Evolutionary conservation across 306 rosid genomes (phyloP), one percentile per base, ranked within the genome.

Genomic region (Lathyrus oleraceus): DNA sequence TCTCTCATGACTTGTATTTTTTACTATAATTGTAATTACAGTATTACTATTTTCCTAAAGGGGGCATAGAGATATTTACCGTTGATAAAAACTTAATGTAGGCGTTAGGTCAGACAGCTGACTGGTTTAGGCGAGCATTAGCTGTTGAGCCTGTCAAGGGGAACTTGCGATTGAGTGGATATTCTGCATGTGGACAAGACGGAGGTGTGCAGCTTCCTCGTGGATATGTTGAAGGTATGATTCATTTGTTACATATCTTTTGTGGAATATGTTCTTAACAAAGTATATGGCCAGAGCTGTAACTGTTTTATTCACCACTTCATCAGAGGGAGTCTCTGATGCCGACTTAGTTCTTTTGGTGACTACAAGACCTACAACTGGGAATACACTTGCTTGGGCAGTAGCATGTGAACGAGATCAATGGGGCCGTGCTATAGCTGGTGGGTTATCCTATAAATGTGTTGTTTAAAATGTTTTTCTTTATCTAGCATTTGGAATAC

Each of bases 381-480:
- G 99, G 61, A 95, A 89, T 62, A 95, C 97, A 8, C 97, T 95
- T 86, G 97, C 99, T 21, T 95, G 97, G 99, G 99, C 97, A 30
- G 99, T 95, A 78, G 99, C 99, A 78, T 95, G 97, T 67, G 99
- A 95, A 79, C 91, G 99, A 25, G 99, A 95, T 83, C 99, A 95
- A 74, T 95, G 99, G 99, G 99, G 99, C 35, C 99, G 97, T 69
- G 96, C 97, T 57, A 87, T 95, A 77, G 99, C 99, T 60, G 99
- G 99, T 91, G 76, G 71, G 42, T 77, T 70, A 40, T 80, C 71
- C 48, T 49, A 57, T 65, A 48, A 74, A 8, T 48, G 23, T 43
- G 52, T 72, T 67, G 61, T 27, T 68, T 35, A 71, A 16, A 48
- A 39, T 73, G 35, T 1, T 19, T 17, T 17, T 79, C 73, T 65